phyloP scores from a whole-genome alignment of 1,284 basidiomycete species.

The Athelia sp. region DNA sequence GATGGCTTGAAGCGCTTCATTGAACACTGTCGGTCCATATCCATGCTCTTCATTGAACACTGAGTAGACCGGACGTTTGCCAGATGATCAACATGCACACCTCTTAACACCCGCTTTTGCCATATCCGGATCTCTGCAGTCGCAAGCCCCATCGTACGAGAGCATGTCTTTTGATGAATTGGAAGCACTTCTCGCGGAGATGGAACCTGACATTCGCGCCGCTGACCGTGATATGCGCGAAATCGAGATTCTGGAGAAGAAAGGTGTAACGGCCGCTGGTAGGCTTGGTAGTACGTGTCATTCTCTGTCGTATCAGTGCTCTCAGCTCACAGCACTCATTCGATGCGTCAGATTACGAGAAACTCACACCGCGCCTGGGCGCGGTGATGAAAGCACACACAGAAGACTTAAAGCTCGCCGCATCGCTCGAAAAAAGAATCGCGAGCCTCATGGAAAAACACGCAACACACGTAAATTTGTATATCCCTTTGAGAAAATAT shows the following conservation, averaged over 20 bases:
- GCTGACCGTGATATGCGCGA: conserved; percentile 77
- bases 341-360: conserved; percentile 49
- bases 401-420: conserved; percentile 50
- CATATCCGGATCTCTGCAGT: conserved; percentile 48
- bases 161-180: conserved; percentile 62
- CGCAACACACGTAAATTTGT: conserved; percentile 51
- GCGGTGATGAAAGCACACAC: conserved; percentile 52
- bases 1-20: conserved; percentile 71
- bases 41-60: neutral
- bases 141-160: conserved; percentile 50
- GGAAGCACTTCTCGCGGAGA: conserved; percentile 65
- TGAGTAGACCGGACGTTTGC: neutral
- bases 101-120: conserved; percentile 70
- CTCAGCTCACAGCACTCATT: neutral
- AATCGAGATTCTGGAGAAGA: conserved; percentile 62
- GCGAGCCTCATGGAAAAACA: conserved; percentile 60
- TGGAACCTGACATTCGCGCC: conserved; percentile 75
- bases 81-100: conserved; percentile 72
- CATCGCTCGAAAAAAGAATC: conserved; percentile 59
- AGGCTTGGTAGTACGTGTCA: conserved; percentile 50
- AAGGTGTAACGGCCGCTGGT: conserved; percentile 66
- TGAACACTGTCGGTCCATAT: conserved; percentile 52
- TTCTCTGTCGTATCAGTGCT: neutral
- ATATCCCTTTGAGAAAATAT: conserved; percentile 2
- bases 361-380: conserved; percentile 54